Evolutionary conservation across 805 yeast species (phyloP).

Genomic region (Huiozyma sinensis): DNA sequence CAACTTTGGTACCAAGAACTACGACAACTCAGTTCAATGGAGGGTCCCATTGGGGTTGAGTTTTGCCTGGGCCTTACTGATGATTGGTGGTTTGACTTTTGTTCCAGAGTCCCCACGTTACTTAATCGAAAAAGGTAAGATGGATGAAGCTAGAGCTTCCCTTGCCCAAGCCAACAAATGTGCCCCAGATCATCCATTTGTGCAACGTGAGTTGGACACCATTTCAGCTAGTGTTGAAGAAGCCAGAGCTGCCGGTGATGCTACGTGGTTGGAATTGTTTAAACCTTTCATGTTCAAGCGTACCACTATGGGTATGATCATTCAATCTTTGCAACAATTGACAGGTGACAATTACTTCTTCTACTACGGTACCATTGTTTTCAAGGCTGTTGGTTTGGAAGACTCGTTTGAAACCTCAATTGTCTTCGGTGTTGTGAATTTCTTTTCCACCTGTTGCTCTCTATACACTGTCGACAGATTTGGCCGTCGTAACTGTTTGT

Average conservation of each 20-base stretch:
- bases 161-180: slow-evolving; percentile 50
- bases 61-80: slow-evolving; percentile 38
- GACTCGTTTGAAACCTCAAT: slow-evolving; percentile 55
- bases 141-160: slow-evolving; percentile 54
- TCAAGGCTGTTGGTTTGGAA: slow-evolving; percentile 48
- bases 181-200: slow-evolving; percentile 41
- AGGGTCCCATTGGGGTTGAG: slow-evolving; percentile 60
- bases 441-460: slow-evolving; percentile 45
- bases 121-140: slow-evolving; percentile 43
- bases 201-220: slow-evolving; percentile 45
- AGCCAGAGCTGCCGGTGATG: slow-evolving; percentile 52
- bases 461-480: slow-evolving; percentile 43
- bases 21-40: slow-evolving; percentile 48
- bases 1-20: slow-evolving; percentile 45
- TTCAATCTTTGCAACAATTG: slow-evolving; percentile 61
- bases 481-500: slow-evolving; percentile 43
- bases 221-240: slow-evolving; percentile 52
- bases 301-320: slow-evolving; percentile 41
- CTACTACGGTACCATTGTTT: slow-evolving; percentile 57
- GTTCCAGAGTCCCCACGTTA: slow-evolving; percentile 75
- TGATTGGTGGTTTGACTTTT: slow-evolving; percentile 33
- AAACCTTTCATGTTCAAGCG: slow-evolving; percentile 47
- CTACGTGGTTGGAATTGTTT: slow-evolving; percentile 55
- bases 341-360: slow-evolving; percentile 62
- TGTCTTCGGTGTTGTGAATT: slow-evolving; percentile 51